Percentiles rank a stretch among this genome's conserved stretches.
Evolutionary conservation across 352 stramenopile species (phyloP).

Genomic region (Phytophthora nicotianae): DNA sequence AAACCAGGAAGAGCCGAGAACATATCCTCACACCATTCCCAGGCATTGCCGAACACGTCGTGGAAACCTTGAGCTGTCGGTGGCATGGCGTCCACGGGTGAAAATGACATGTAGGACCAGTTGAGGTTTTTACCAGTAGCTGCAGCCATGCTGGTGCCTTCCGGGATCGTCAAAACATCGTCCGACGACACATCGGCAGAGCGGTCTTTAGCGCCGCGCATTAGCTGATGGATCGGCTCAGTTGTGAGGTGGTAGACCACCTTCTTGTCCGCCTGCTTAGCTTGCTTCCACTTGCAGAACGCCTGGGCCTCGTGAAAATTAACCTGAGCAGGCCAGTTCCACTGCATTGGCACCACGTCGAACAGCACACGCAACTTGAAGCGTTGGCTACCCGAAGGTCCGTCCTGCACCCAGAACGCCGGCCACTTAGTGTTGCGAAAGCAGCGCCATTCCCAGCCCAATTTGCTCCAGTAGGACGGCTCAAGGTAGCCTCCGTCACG

Average conservation of each 20-base stretch:
- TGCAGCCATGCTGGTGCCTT: conserved; percentile 47
- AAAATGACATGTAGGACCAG: conserved; percentile 91
- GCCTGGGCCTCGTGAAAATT: conserved; percentile 96
- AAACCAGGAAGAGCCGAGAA: conserved; percentile 95
- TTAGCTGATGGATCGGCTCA: conserved; percentile 93
- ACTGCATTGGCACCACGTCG: conserved; percentile 91
- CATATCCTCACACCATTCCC: conserved; percentile 97
- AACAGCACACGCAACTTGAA: conserved; percentile 95
- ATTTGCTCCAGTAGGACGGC: conserved; percentile 89
- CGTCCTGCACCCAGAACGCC: conserved; percentile 93
- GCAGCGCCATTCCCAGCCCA: conserved; percentile 95
- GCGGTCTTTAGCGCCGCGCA: conserved; percentile 74
- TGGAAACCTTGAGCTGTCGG: conserved; percentile 85
- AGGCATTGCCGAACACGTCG: conserved; percentile 95
- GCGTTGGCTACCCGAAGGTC: conserved; percentile 92
- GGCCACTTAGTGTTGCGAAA: conserved; percentile 97
- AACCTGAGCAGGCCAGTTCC: conserved; percentile 96
- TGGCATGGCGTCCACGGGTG: conserved; percentile 85
- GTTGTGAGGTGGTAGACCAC: conserved; percentile 91
- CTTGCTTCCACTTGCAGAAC: conserved; percentile 90
- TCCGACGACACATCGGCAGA: conserved; percentile 55
- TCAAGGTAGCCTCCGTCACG: conserved; percentile 92
- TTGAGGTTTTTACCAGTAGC: conserved; percentile 90
- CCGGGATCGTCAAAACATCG: conserved; percentile 73
- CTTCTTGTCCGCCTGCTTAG: conserved; percentile 59